These are phyloP conservation scores for Vaccinium darrowii DNA, from an alignment of 148 eudicot genomes.

Conservation along the genomic window DNA sequence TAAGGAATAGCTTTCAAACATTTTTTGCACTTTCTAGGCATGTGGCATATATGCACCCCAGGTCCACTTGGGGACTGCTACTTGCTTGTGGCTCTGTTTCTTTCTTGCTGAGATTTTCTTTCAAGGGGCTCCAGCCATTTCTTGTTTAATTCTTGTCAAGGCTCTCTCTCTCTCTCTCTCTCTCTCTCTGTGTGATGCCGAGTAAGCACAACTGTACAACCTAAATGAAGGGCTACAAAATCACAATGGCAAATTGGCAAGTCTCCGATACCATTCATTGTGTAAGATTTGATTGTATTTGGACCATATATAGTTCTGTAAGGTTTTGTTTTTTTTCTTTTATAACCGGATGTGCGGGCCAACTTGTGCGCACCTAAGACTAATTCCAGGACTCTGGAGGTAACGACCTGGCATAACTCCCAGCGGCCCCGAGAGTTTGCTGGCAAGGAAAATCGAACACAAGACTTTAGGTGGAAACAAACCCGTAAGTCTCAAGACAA, in stretches of 20 bases:
- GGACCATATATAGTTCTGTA: neutral
- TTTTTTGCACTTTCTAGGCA: neutral
- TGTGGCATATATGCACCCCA: neutral
- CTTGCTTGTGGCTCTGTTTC: neutral
- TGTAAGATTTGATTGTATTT: neutral
- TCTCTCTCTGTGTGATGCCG: no score
- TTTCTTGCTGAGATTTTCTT: neutral
- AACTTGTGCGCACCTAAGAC: no score
- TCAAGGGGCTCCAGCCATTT: neutral
- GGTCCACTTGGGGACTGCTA: neutral
- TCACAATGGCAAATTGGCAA: neutral
- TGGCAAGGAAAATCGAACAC: no score
- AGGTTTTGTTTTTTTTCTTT: no score
- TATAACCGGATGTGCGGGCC: no score
- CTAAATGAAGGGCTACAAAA: neutral
- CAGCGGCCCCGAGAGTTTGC: no score
- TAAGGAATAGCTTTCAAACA: slow-evolving; percentile 4
- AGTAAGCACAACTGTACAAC: neutral
- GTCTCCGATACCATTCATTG: neutral
- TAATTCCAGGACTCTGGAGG: no score
- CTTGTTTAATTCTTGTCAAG: neutral
- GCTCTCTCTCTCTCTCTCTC: neutral
- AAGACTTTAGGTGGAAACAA: no score
- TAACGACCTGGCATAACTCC: no score
- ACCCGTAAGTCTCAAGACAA: no score